These are phyloP conservation scores for Colletotrichum abscissum DNA, from an alignment of 2,329 filamentous ascomycete species.

Conservation along the genomic window DNA sequence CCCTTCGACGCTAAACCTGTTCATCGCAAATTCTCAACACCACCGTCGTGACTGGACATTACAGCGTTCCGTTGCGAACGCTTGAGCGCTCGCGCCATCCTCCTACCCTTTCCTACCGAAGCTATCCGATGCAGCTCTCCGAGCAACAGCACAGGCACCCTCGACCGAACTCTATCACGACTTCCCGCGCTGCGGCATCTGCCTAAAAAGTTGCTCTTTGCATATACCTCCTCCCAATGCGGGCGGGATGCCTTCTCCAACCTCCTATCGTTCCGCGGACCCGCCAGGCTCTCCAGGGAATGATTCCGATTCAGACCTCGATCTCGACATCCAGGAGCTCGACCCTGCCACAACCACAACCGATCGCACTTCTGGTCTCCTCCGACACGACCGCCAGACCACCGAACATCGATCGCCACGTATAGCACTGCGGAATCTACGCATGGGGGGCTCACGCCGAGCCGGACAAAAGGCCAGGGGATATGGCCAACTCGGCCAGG, in stretches of 20 bases:
- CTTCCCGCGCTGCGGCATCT: constrained; percentile 15
- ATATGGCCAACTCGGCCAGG: constrained; percentile 70
- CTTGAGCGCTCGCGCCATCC: constrained; percentile 1
- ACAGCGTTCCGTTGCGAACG: neutral
- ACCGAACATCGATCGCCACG: constrained; percentile 60
- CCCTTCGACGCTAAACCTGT: neutral
- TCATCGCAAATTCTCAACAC: neutral
- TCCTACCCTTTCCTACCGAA: constrained; percentile 10
- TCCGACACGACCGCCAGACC: constrained; percentile 63
- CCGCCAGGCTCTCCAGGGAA: constrained; percentile 72
- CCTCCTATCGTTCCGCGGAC: constrained; percentile 64
- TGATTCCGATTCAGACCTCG: constrained; percentile 83
- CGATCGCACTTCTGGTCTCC: constrained; percentile 41
- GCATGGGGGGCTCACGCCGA: constrained; percentile 73
- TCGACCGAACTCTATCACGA: constrained; percentile 32
- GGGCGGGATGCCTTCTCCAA: constrained; percentile 68
- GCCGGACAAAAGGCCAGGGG: constrained; percentile 64
- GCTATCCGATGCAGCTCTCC: constrained; percentile 33
- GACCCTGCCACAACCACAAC: constrained; percentile 65
- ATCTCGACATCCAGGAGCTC: constrained; percentile 83
- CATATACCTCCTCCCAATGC: constrained; percentile 33
- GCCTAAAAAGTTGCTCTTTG: constrained; percentile 20
- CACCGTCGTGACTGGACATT: neutral
- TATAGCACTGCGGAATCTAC: constrained; percentile 79
- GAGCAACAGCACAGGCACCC: constrained; percentile 30